Conservation (phyloP, 2,329 filamentous ascomycete species). For the Lachnellula willkommii region DNA sequence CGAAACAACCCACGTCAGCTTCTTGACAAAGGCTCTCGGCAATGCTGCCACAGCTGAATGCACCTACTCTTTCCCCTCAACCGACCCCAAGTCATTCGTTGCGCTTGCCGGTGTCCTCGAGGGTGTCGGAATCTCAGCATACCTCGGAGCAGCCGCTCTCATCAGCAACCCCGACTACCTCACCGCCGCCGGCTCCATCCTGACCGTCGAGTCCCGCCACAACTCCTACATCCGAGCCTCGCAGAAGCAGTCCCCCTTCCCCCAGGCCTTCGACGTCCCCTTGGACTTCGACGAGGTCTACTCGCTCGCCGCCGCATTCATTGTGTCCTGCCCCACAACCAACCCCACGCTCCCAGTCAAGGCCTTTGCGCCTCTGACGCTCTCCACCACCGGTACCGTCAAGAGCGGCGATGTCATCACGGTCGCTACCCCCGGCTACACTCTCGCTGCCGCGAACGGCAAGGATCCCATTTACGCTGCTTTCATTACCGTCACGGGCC, state of each 20-base stretch:
- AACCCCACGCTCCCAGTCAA: slow-evolving; percentile 47
- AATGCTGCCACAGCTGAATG: slow-evolving; percentile 47
- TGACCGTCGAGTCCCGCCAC: slow-evolving; percentile 61
- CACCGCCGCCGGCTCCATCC: slow-evolving; percentile 55
- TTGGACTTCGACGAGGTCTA: slow-evolving; percentile 55
- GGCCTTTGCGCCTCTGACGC: slow-evolving; percentile 48
- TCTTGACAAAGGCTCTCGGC: slow-evolving; percentile 43
- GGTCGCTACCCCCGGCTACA: slow-evolving; percentile 26
- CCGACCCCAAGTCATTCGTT: slow-evolving; percentile 45
- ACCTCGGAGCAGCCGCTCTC: slow-evolving; percentile 56
- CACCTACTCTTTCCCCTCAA: slow-evolving; percentile 50
- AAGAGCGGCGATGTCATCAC: slow-evolving; percentile 21
- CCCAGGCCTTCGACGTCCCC: slow-evolving; percentile 56
- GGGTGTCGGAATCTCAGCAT: slow-evolving; percentile 53
- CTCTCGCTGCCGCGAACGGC: slow-evolving; percentile 19
- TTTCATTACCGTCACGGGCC: slow-evolving; percentile 37
- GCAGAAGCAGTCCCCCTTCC: slow-evolving; percentile 46
- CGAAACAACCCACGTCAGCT: slow-evolving; percentile 52
- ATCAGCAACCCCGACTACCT: slow-evolving; percentile 55
- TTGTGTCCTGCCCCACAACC: slow-evolving; percentile 40
- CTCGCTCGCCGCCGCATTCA: slow-evolving; percentile 60
- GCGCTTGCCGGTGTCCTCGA: slow-evolving; percentile 50
- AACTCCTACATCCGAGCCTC: slow-evolving; percentile 53
- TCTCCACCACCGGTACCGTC: slow-evolving; percentile 21
- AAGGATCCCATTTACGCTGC: slow-evolving; percentile 32